Evolutionary conservation across 2,329 filamentous ascomycete species (phyloP).

Genomic region (Diatrype stigma): DNA sequence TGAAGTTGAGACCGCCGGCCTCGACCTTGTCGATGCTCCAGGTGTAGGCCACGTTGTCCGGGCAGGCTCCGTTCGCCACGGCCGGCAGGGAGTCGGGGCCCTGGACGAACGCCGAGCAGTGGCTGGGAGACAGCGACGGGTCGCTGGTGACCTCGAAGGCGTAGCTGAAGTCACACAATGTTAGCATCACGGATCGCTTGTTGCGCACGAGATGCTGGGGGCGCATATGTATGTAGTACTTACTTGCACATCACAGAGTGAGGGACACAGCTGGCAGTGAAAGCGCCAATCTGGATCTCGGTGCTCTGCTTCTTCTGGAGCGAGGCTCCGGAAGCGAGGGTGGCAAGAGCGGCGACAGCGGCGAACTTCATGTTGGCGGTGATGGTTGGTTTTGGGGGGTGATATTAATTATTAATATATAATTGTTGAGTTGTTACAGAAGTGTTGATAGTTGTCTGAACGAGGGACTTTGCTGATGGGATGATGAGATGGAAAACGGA

Average conservation of each 20-base stretch:
- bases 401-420: background rate
- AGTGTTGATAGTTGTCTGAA: background rate
- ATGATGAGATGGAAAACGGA: background rate
- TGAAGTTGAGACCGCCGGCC: constrained; percentile 7
- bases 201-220: background rate
- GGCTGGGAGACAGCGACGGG: background rate
- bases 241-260: constrained; percentile 6
- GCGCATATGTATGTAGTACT: too few relatives aligned
- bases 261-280: constrained; percentile 9
- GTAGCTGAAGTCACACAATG: constrained; percentile 1
- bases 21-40: constrained; percentile 7
- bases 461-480: background rate
- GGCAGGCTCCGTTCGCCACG: constrained; percentile 3
- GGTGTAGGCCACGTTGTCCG: constrained; percentile 8
- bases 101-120: constrained; percentile 6
- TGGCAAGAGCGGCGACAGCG: constrained; percentile 4
- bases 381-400: background rate
- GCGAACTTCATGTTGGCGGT: constrained; percentile 8
- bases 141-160: constrained; percentile 5
- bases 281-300: background rate
- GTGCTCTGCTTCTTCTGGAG: constrained; percentile 5
- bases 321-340: constrained; percentile 4
- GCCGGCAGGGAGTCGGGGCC: constrained; percentile 4
- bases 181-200: background rate
- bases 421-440: background rate